A percentile compares a stretch with the other conserved stretches of the same genome.
phyloP scores from a whole-genome alignment of 352 stramenopile genomes.

The Globisporangium nagaii region DNA sequence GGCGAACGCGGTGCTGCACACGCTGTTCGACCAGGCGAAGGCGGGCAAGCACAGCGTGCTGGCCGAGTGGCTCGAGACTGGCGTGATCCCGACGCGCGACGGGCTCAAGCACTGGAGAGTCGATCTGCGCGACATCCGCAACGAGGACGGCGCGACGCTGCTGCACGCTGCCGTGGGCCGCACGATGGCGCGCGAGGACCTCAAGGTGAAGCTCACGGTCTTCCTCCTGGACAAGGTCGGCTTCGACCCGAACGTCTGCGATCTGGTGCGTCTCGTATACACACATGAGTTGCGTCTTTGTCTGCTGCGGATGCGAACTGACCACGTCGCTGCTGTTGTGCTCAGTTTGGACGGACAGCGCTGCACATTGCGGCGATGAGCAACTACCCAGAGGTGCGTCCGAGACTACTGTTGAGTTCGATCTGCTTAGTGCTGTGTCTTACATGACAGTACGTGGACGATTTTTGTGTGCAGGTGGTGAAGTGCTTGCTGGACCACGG shows the following conservation, averaged over 20 bases:
- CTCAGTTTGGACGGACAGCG: slow-evolving; percentile 62
- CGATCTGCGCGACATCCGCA: slow-evolving; percentile 51
- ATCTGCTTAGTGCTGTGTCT: too few relatives aligned
- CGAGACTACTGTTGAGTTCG: too few relatives aligned
- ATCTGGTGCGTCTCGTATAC: slow-evolving; percentile 31
- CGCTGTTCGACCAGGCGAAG: slow-evolving; percentile 71
- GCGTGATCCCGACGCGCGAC: slow-evolving; percentile 71
- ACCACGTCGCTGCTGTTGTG: too few relatives aligned
- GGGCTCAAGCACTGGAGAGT: slow-evolving; percentile 67
- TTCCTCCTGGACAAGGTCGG: slow-evolving; percentile 60
- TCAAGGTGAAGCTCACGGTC: slow-evolving; percentile 65
- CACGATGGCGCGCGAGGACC: slow-evolving; percentile 53
- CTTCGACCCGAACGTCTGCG: slow-evolving; percentile 68
- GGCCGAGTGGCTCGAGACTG: slow-evolving; percentile 55
- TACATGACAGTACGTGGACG: too few relatives aligned
- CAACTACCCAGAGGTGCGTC: slow-evolving; percentile 46
- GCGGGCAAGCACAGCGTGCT: slow-evolving; percentile 49
- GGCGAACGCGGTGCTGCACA: slow-evolving; percentile 67
- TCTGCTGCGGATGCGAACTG: too few relatives aligned
- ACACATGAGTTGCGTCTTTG: neutral
- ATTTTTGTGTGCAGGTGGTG: slow-evolving; percentile 30
- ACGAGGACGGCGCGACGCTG: slow-evolving; percentile 54
- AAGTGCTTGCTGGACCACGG: slow-evolving; percentile 43
- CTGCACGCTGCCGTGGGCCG: slow-evolving; percentile 66
- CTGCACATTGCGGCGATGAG: slow-evolving; percentile 70